Evolutionary conservation across 257 asterid genomes (phyloP), one percentile per base, ranked within the genome.

Genomic region (Coffea eugenioides): DNA sequence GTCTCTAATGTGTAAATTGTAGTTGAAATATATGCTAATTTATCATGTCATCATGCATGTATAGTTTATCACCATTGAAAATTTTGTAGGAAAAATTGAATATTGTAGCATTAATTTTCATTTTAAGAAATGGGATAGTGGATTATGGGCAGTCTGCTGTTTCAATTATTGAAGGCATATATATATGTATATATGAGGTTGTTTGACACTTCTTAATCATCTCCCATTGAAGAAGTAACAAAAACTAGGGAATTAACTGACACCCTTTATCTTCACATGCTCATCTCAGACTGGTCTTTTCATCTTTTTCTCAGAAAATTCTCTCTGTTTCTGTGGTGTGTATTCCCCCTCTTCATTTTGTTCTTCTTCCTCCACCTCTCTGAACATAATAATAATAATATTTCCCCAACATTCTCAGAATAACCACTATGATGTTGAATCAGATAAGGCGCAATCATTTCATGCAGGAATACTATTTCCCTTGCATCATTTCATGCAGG

Each of bases 81-180:
- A 2, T 39, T 39, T 39, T 39, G 43, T 39, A 39, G 43, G 43
- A 39, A 39, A 39, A 39, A 39, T 4, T 39, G 43, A 39, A 39
- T 39, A 39, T 39, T 39, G 43, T 39, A 39, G 43, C 43, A 39
- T 39, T 39, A 39, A 39, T 39, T 39, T 39, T 39, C 43, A 39
- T 39, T 39, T 39, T 39, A 2, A 39, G 5, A 39, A 39, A 39
- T 39, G 43, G 43, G 3, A 39, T 39, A 39, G 43, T 39, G 43
- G 82, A 84, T 82, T 87, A 75, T 91, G 93, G 87, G 89, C 49
- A 84, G 90, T 91, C 89, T 82, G 69, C 75, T 20, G 45, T 79
- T 80, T 82, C 87, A 89, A 90, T 90, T 84, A 87, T 89, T 84
- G 74, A 77, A 65, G 15, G 18, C 69, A 66, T 7, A 34, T 2